Evolutionary conservation across 768 basidiomycete species (phyloP).

Genomic region (Leucocoprinus sp.): DNA sequence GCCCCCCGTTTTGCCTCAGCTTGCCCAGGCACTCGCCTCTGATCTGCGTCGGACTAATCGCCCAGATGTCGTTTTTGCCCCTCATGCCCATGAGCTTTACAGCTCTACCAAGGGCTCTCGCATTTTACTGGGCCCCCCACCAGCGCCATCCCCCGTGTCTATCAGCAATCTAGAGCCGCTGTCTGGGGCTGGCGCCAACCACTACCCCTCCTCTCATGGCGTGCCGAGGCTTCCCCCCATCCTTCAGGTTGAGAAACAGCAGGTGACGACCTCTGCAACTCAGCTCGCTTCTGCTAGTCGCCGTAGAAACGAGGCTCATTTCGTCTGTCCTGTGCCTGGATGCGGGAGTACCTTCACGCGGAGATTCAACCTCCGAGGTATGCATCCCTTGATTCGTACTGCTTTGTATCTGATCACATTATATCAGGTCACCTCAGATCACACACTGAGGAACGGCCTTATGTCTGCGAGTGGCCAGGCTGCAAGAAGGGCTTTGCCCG

Average conservation of each 20-base stretch:
- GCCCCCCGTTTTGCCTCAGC: conserved; percentile 14
- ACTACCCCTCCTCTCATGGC: conserved; percentile 44
- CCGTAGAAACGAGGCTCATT: conserved; percentile 84
- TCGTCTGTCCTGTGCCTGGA: conserved; percentile 88
- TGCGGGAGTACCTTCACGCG: conserved; percentile 97
- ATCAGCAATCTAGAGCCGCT: conserved; percentile 22
- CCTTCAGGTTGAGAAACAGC: conserved; percentile 86
- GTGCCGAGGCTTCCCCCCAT: conserved; percentile 69
- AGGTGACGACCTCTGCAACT: conserved; percentile 91
- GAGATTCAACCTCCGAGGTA: conserved; percentile 81
- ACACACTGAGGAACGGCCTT: conserved; percentile 92
- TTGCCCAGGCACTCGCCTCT: conserved; percentile 12
- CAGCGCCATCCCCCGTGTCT: conserved; percentile 25
- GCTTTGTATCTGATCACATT: conserved; percentile 9
- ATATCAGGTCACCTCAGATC: conserved; percentile 80
- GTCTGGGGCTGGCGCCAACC: conserved; percentile 42
- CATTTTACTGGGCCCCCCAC: conserved; percentile 16
- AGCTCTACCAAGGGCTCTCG: conserved; percentile 34
- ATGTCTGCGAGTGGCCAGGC: conserved; percentile 88
- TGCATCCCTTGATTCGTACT: conserved; percentile 3
- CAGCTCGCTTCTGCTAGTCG: conserved; percentile 87
- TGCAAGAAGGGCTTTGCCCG: conserved; percentile 94
- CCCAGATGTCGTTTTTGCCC: conserved; percentile 40
- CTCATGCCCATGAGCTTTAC: conserved; percentile 48
- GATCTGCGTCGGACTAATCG: conserved; percentile 25